Percentiles rank a stretch among this genome's conserved stretches.
Evolutionary conservation across 1,139 yeast species (phyloP).

Genomic region (Debaryomyces sp.): DNA sequence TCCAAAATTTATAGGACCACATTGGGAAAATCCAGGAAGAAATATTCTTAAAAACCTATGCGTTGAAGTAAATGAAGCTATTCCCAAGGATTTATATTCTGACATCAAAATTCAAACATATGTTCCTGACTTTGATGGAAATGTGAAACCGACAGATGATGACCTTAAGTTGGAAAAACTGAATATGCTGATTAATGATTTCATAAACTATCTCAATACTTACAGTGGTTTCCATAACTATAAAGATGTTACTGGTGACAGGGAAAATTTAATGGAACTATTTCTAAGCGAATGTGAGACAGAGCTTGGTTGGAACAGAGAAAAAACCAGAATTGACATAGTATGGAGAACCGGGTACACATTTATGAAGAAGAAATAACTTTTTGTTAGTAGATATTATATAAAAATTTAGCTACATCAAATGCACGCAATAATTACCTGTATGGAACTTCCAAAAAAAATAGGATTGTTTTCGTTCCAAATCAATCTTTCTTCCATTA

Average conservation of each 20-base stretch:
- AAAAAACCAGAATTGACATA: conserved; percentile 32
- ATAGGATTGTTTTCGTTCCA: background rate
- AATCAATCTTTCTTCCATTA: background rate
- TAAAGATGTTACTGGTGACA: conserved; percentile 30
- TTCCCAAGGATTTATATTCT: conserved; percentile 32
- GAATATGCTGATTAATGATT: conserved; percentile 25
- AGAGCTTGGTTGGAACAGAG: conserved; percentile 34
- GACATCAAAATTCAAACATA: conserved; percentile 32
- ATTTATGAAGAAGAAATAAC: conserved; percentile 28
- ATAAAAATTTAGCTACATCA: background rate
- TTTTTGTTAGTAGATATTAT: background rate
- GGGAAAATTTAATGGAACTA: conserved; percentile 22
- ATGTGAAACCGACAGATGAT: conserved; percentile 17
- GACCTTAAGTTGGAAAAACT: conserved; percentile 29
- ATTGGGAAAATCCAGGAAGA: conserved; percentile 63
- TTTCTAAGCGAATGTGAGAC: conserved; percentile 28
- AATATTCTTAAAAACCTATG: conserved; percentile 31
- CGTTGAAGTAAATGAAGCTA: conserved; percentile 30
- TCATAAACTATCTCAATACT: conserved; percentile 36
- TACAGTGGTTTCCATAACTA: conserved; percentile 43
- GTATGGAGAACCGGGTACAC: conserved; percentile 48
- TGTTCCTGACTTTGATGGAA: conserved; percentile 21
- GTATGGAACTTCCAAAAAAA: background rate
- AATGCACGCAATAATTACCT: background rate
- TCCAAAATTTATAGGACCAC: conserved; percentile 39